Evolutionary conservation across 345 rosid genomes (phyloP).

Genomic region (Gynandropsis gynandra): DNA sequence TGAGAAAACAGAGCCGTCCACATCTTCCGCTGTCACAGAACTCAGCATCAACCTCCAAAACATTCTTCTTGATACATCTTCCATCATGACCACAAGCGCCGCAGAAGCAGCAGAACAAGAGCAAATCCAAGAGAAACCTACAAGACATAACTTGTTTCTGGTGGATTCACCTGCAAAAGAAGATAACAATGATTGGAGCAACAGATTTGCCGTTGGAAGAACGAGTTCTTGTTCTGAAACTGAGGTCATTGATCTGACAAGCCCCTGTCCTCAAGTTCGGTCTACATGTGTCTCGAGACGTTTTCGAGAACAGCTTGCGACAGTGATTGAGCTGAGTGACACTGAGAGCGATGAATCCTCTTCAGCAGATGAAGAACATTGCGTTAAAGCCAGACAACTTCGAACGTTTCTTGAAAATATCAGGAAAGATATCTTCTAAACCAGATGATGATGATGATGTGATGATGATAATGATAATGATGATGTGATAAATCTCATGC

Average conservation of each 20-base stretch:
- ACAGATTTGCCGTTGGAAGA: conserved; percentile 10
- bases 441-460: conserved; percentile 10
- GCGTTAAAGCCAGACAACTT: conserved; percentile 55
- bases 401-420: conserved; percentile 52
- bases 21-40: conserved; percentile 28
- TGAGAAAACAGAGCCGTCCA: conserved; percentile 31
- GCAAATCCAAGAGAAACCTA: conserved; percentile 15
- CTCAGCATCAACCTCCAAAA: conserved; percentile 52
- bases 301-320: conserved; percentile 19
- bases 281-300: conserved; percentile 21
- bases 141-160: conserved; percentile 16
- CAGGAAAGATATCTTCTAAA: conserved; percentile 37
- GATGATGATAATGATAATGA: conserved; percentile 8
- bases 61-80: conserved; percentile 43
- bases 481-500: too few relatives aligned
- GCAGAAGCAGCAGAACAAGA: conserved; percentile 26
- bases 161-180: conserved; percentile 23
- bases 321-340: conserved; percentile 59
- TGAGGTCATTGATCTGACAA: conserved; percentile 65
- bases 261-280: conserved; percentile 48
- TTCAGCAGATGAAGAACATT: conserved; percentile 32
- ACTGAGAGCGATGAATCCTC: conserved; percentile 58
- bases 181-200: conserved; percentile 5
- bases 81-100: conserved; percentile 11
- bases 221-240: conserved; percentile 13